Base-by-base conservation (phyloP, 2,329 filamentous ascomycete genomes). In the Chlorencoelia australis region DNA sequence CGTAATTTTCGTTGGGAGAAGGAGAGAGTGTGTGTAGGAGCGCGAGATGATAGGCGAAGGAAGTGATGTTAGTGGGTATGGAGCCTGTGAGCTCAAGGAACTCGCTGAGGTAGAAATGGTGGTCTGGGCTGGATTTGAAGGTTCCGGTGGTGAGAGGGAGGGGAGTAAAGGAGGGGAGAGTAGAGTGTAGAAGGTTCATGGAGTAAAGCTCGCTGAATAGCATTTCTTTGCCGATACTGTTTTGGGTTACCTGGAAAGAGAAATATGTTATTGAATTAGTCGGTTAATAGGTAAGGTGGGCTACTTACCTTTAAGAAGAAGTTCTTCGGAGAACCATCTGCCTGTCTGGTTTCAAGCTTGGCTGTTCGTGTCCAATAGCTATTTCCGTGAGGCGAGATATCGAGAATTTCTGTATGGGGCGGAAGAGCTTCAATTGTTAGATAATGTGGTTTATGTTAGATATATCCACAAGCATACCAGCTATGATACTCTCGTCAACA, bases 361-460 rank as follows among this genome's bases (percentile, higher is more conserved):
- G 48, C 50, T 1, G 55, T 58, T 6, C 44, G 45, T 2, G 57
- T 55, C 58, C 58, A 62, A 37, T 55, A 59, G 44, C 55, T 59
- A 6, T 46, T 43, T n/a, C 56, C 56, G 41, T 60, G 54, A 11
- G 34, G 34, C 11, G n/a, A 6, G 13, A 37, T 21, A 6, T 22
- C 18, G 5, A 15, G 7, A 24, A 37, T 20, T 11, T 15, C 19
- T 14, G 34, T 30, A 18, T 18, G 19, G 7, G 19, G 19, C 7
- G 31, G 31, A 18, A 30, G 29, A 17, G 16, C 29, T 30, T 13
- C 6, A 9, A 25, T 13, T 25, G 3, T 10, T 25, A n/a, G n/a
- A n/a, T 25, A 25, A 13, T 25, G 10, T 25, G 22, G 13, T 25
- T 25, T 25, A 4, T 4, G n/a, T n/a, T n/a, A n/a, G n/a, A n/a